Evolutionary conservation across 345 rosid genomes (phyloP).

Genomic region (Eucalyptus virginea): DNA sequence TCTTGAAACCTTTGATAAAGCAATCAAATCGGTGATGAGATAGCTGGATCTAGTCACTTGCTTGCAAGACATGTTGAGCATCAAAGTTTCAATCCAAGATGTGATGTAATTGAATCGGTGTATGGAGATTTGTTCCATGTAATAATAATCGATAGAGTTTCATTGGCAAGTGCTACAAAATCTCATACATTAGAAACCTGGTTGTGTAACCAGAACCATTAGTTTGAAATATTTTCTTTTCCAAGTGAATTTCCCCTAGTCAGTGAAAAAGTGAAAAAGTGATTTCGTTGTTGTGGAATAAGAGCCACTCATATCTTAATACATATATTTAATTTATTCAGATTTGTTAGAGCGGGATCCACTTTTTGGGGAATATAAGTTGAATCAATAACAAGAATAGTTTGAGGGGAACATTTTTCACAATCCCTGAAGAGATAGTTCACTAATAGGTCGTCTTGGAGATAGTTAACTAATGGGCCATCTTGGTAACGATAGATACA

Average conservation of each 20-base stretch:
- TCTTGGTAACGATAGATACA: too few relatives aligned
- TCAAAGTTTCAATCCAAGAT: neutral
- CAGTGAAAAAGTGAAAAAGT: neutral
- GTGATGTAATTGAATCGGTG: neutral
- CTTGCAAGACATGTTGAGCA: neutral
- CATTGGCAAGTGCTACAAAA: neutral
- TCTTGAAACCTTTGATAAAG: neutral
- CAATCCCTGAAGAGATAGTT: neutral
- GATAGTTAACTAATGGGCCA: neutral
- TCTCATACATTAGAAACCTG: too few relatives aligned
- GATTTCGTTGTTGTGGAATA: neutral
- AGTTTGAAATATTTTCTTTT: neutral
- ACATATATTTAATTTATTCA: neutral
- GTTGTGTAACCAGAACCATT: neutral
- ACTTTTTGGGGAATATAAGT: neutral
- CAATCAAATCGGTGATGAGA: neutral
- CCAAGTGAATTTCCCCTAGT: neutral
- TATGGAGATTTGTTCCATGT: neutral
- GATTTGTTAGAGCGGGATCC: accelerated
- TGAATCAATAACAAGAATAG: too few relatives aligned
- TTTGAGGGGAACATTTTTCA: neutral
- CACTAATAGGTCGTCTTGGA: neutral
- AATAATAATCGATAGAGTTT: too few relatives aligned
- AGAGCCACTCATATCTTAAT: neutral
- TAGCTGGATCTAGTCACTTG: neutral